Evolutionary conservation across 2,329 filamentous ascomycete genomes (phyloP), one percentile per base, ranked within the genome.

Genomic region (Sodiomyces alkalinus): DNA sequence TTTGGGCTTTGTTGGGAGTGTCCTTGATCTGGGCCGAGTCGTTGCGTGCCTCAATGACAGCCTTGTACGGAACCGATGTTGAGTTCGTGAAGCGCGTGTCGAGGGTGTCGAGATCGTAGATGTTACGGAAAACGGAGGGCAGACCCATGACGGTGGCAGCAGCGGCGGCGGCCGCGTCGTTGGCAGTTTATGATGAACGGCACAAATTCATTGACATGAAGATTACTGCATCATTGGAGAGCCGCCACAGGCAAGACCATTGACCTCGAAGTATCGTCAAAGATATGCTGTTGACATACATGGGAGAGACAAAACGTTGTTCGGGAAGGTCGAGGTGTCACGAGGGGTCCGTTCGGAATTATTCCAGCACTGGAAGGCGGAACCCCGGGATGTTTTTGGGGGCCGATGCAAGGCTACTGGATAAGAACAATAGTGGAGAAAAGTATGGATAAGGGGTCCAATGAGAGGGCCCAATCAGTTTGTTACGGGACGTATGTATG

Each of bases 71-170:
- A 14, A 72, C 72, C 16, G 64, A 69, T 18, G 83, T 72, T 8
- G 81, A 65, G 29, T 66, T 76, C 17, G 75, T 76, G 51, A 92
- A 68, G 38, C 62, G 59, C 32, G 63, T 68, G 49, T 67, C 62
- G 47, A 75, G 58, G 11, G 69, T 74, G 40, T 76, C 67, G 34
- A 74, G 62, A 37, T 68, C 64, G 56, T 80, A 81, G 44, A 79
- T 65, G 36, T 51, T 55, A 37, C 52, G 46, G 26, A 65, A 41
- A 40, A 56, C 60, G 35, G 57, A 55, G 34, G 56, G 30, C 36
- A 50, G 39, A 39, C 54, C 53, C 58, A 65, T 64, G 19, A 40
- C 41, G 44, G 43, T 31, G 27, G 24, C 27, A 19, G 8, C 16
- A 14, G 17, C 8, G 19, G 7, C 11, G 18, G 13, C 6, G n/a